Base-by-base conservation (phyloP, 768 basidiomycete species). In the Phylloporus rhodoxanthus region DNA sequence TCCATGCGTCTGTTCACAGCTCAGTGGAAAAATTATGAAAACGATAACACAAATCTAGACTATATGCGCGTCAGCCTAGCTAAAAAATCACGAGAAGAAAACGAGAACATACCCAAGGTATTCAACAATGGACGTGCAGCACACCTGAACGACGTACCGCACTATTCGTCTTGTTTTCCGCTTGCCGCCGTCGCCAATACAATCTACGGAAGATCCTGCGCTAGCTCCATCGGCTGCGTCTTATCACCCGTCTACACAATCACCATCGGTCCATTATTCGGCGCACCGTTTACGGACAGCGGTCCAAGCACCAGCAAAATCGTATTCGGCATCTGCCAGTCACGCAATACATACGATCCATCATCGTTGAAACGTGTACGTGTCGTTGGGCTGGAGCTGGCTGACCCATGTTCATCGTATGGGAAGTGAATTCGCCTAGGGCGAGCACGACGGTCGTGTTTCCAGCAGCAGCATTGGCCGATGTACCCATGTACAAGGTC, bases 251-350 rank as follows among this genome's bases (percentile, higher is more conserved):
- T 83, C 4, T 94, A 92, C 75, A 49, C 81, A 26, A 7, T 88
- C 47, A 94, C 76, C 66, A 77, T 78, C 10, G 80, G 78, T 2
- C 86, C 93, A 52, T 83, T 84, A 45, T 82, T 26, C 8, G 26
- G 26, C 26, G 7, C 85, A 2, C 91, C 92, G 54, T 85, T 75
- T 53, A 97, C 78, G 30, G 93, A 72, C 1, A 80, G 87, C 8
- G 94, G 93, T 5, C 94, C 94, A 5, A 95, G 94, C 59, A 87
- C 84, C 73, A 96, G 79, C 59, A 97, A 58, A 63, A 89, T 86
- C 9, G 93, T 7, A 26, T 26, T 26, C 7, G 26, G 26, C 26
- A 26, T 7, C 26, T 26, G 26, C 26, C 4, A 26, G 4, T 4
- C 26, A 8, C 7, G 26, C 26, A 26, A 26, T 7, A 26, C 26